phyloP scores from a whole-genome alignment of 2,329 filamentous ascomycete genomes.

The Colletotrichum theobromicola region DNA sequence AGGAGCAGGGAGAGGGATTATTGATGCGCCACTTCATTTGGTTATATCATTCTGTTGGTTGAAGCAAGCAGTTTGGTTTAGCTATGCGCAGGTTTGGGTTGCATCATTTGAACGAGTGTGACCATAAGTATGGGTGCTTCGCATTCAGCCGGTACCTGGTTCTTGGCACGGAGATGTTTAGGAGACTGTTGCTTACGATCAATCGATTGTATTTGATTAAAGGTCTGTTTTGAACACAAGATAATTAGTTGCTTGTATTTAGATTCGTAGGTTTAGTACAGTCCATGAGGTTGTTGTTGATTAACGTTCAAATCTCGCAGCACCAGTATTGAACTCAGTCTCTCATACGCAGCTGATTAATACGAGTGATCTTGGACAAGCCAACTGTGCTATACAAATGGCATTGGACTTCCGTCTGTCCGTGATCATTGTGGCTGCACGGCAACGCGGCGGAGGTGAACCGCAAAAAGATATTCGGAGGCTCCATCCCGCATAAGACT shows the following conservation, averaged over 20 bases:
- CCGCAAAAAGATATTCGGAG: slow-evolving; percentile 1
- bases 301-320: fast-evolving
- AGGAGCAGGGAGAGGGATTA: neutral
- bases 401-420: neutral
- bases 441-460: neutral
- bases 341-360: fast-evolving
- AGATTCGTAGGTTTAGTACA: neutral
- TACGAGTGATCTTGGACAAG: neutral
- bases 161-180: neutral
- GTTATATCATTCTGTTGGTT: neutral
- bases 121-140: neutral
- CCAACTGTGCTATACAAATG: neutral
- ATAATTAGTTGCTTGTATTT: neutral
- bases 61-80: neutral
- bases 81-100: neutral
- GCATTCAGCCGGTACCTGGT: neutral
- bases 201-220: neutral
- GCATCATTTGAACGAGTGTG: neutral
- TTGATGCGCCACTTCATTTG: neutral
- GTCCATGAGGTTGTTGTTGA: neutral
- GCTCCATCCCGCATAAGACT: neutral
- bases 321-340: fast-evolving
- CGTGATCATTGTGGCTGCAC: neutral
- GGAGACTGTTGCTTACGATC: neutral
- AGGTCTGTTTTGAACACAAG: neutral